Evolutionary conservation across 2,329 filamentous ascomycete genomes (phyloP).

Genomic region (Aspergillus unguis): DNA sequence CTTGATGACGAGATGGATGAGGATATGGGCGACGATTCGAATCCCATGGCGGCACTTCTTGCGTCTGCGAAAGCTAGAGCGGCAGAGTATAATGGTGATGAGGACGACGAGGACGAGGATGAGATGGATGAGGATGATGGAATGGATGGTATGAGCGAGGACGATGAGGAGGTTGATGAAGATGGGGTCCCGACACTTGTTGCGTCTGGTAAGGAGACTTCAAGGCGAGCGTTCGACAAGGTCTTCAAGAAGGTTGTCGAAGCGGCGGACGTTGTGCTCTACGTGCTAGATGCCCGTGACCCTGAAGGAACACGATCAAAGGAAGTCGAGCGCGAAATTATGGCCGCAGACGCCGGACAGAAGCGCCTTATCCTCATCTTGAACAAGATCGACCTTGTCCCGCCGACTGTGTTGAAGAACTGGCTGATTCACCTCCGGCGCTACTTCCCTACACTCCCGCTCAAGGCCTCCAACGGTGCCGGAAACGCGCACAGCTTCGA

Average conservation of each 20-base stretch:
- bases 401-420: slow-evolving; percentile 72
- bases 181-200: slow-evolving; percentile 51
- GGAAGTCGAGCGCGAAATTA: slow-evolving; percentile 85
- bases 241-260: slow-evolving; percentile 92
- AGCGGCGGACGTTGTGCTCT: slow-evolving; percentile 83
- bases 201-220: slow-evolving; percentile 53
- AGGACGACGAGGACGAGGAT: slow-evolving; percentile 49
- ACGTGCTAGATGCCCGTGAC: slow-evolving; percentile 88
- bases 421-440: slow-evolving; percentile 83
- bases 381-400: slow-evolving; percentile 94
- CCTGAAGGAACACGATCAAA: slow-evolving; percentile 86
- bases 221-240: slow-evolving; percentile 88
- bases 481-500: slow-evolving; percentile 88
- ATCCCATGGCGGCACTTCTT: slow-evolving; percentile 45
- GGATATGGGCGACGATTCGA: slow-evolving; percentile 45
- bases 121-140: slow-evolving; percentile 53
- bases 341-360: slow-evolving; percentile 77
- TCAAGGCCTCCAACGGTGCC: slow-evolving; percentile 77
- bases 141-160: slow-evolving; percentile 56
- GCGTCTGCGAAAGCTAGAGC: slow-evolving; percentile 44
- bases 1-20: slow-evolving; percentile 44
- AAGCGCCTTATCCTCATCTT: slow-evolving; percentile 88
- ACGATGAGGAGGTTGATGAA: slow-evolving; percentile 52
- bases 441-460: slow-evolving; percentile 86
- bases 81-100: slow-evolving; percentile 43